phyloP scores from a whole-genome alignment of 225 moss, liverwort and hornwort genomes.

The Marchantia paleacea region DNA sequence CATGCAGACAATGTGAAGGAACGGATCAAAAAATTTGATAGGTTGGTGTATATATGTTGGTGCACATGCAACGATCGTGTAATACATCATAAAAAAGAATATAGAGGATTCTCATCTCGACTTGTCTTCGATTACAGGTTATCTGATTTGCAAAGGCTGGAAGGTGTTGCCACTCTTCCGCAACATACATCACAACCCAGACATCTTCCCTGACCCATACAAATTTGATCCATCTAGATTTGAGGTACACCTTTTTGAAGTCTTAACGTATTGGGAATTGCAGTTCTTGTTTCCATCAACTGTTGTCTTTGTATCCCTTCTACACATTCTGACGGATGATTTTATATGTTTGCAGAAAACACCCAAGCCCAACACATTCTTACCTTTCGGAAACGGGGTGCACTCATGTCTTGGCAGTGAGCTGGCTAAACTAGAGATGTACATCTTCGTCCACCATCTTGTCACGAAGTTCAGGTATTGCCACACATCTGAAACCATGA shows the following conservation, averaged over 20 bases:
- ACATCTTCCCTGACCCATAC: conserved; percentile 30
- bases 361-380: conserved; percentile 34
- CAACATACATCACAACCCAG: conserved; percentile 37
- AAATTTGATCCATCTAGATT: conserved; percentile 44
- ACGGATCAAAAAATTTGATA: too few relatives aligned
- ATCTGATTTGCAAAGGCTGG: conserved; percentile 44
- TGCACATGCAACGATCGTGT: not conserved
- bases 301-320: not conserved
- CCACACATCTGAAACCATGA: too few relatives aligned
- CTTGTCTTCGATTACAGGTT: conserved; percentile 18
- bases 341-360: conserved; percentile 18
- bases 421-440: conserved; percentile 32
- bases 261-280: not conserved
- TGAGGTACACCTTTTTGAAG: conserved; percentile 21
- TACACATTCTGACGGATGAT: not conserved
- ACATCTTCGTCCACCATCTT: conserved; percentile 29
- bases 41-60: too few relatives aligned
- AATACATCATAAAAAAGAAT: not conserved
- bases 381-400: conserved; percentile 36
- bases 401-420: conserved; percentile 41
- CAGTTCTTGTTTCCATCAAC: not conserved
- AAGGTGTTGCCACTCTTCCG: conserved; percentile 36
- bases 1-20: too few relatives aligned
- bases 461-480: conserved; percentile 36
- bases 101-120: not conserved